These are phyloP conservation scores for Linnemannia zychae DNA, from an alignment of 192 early-diverging fungal species.

Conservation along the genomic window DNA sequence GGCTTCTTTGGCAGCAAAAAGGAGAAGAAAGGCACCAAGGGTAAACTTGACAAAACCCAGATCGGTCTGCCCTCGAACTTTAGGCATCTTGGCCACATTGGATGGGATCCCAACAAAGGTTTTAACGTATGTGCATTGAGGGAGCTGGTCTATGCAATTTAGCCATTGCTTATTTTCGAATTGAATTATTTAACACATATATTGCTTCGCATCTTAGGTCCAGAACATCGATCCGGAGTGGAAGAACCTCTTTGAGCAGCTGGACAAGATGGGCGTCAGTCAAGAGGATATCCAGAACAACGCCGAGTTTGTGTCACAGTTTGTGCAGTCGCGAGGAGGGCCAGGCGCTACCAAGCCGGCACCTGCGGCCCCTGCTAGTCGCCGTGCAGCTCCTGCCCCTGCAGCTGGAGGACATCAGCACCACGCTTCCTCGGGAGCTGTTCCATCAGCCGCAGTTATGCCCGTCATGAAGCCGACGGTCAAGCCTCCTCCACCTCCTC, in stretches of 20 bases:
- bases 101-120: conserved; percentile 70
- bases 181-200: neutral
- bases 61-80: conserved; percentile 66
- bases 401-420: conserved; percentile 46
- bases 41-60: conserved; percentile 72
- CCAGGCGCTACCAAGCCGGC: conserved; percentile 14
- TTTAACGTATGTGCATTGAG: conserved; percentile 60
- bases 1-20: conserved; percentile 59
- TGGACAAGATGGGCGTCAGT: conserved; percentile 76
- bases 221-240: conserved; percentile 81
- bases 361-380: conserved; percentile 45
- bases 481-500: conserved; percentile 56
- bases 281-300: conserved; percentile 77
- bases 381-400: conserved; percentile 34
- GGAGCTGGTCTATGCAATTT: neutral
- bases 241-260: conserved; percentile 76
- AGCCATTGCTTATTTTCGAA: neutral
- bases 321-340: conserved; percentile 76
- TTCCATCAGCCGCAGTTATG: conserved; percentile 32
- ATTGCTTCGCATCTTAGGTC: conserved; percentile 43
- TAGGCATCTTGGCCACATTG: conserved; percentile 74
- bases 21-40: conserved; percentile 59
- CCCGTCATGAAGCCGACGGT: conserved; percentile 46
- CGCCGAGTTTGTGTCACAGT: conserved; percentile 76
- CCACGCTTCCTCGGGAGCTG: conserved; percentile 32